Percentiles rank a stretch among this genome's conserved stretches.
These are phyloP conservation scores for Lipomyces chichibuensis DNA, from an alignment of 805 yeast genomes.

Conservation along the genomic window DNA sequence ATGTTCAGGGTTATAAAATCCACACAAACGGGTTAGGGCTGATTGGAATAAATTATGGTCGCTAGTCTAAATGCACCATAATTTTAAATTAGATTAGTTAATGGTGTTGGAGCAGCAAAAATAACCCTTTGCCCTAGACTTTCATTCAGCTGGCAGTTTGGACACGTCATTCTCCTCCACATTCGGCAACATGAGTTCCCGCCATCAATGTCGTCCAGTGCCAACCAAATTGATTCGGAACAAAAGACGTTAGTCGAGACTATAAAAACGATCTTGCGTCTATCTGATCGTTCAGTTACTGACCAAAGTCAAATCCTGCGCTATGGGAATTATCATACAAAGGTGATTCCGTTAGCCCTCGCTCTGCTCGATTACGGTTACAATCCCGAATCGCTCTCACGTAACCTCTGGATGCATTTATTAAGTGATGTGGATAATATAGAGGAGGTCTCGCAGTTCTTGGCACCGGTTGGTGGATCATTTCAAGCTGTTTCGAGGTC, in stretches of 20 bases:
- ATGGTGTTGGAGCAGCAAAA: too few relatives aligned
- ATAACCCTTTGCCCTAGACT: too few relatives aligned
- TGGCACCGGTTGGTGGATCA: constrained; percentile 4
- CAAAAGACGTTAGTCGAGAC: constrained; percentile 1
- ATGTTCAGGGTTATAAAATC: too few relatives aligned
- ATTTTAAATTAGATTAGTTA: too few relatives aligned
- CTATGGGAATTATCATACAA: neutral
- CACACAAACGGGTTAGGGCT: too few relatives aligned
- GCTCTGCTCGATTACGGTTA: neutral
- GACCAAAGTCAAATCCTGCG: neutral
- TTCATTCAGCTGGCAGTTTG: too few relatives aligned
- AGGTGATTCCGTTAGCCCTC: constrained; percentile 2
- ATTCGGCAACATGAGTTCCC: neutral
- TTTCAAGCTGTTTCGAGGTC: too few relatives aligned
- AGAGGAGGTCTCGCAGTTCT: neutral
- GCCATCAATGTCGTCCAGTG: neutral
- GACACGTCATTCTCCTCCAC: neutral
- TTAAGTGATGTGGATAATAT: neutral
- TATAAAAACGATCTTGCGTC: neutral
- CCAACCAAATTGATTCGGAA: neutral
- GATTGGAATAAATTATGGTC: too few relatives aligned
- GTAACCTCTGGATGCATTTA: neutral
- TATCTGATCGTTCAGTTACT: neutral
- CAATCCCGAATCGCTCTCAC: neutral
- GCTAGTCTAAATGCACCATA: too few relatives aligned